A percentile compares a stretch with the other conserved stretches of the same genome.
Evolutionary conservation across 2,329 filamentous ascomycete species (phyloP).

Genomic region (Zasmidium cellare): DNA sequence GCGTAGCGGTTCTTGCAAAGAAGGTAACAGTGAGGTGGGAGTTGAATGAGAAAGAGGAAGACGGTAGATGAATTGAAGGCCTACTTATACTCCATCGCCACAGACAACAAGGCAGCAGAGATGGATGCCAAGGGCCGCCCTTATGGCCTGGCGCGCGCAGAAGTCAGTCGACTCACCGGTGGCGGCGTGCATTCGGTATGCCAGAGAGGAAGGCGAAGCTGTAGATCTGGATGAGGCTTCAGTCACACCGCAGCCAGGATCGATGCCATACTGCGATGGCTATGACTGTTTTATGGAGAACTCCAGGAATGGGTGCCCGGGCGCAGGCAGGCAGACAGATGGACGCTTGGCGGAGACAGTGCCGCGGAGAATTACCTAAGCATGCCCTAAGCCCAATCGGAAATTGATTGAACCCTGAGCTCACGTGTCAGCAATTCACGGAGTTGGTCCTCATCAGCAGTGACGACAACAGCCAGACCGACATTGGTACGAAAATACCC

Average conservation of each 20-base stretch:
- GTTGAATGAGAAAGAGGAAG: not conserved
- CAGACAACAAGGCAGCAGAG: not conserved
- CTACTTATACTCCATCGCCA: not conserved
- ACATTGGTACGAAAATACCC: not conserved
- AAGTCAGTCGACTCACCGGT: not conserved
- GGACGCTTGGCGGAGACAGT: not conserved
- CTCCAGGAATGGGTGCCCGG: not conserved
- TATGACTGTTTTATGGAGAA: not conserved
- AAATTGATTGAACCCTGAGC: slow-evolving; percentile 3
- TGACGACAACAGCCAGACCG: not conserved
- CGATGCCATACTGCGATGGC: not conserved
- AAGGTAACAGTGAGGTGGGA: too few species aligned
- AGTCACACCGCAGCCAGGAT: not conserved
- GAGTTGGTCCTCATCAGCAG: not conserved
- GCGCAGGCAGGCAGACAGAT: not conserved
- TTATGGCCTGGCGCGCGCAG: not conserved
- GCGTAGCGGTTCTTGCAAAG: too few species aligned
- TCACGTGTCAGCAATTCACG: slow-evolving; percentile 1
- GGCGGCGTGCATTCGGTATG: not conserved
- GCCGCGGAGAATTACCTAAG: not conserved
- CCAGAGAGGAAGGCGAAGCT: not conserved
- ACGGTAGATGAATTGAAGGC: not conserved
- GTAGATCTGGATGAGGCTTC: not conserved
- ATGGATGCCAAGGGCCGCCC: not conserved
- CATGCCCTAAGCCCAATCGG: not conserved